Conservation (phyloP, 768 basidiomycete genomes). For the Tulasnella sp. region DNA sequence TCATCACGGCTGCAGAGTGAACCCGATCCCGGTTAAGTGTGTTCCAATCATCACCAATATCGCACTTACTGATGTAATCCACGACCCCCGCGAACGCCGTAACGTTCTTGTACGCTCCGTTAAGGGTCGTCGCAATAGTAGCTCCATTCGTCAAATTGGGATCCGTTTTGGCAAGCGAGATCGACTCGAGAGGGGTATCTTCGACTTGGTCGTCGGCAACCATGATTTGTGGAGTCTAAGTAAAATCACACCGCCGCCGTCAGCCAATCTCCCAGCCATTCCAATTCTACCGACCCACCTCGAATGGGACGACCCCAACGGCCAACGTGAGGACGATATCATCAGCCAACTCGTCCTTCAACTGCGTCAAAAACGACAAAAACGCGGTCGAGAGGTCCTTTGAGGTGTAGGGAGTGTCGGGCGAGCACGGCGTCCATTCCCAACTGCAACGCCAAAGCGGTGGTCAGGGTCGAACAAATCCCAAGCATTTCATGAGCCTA, state of each 20-base stretch:
- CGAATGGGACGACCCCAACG: constrained; percentile 4
- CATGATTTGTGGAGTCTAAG: neutral
- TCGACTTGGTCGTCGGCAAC: neutral
- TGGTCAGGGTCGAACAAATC: neutral
- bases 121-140: constrained; percentile 8
- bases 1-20: constrained; percentile 4
- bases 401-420: constrained; percentile 2
- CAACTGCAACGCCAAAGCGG: neutral
- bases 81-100: constrained; percentile 5
- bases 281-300: neutral
- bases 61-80: constrained; percentile 4
- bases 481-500: neutral
- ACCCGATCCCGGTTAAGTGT: neutral
- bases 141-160: neutral
- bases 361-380: constrained; percentile 1
- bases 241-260: neutral
- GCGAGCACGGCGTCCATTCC: constrained; percentile 2
- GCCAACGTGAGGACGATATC: neutral
- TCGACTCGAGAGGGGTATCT: neutral
- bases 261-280: neutral
- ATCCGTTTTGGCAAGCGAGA: neutral
- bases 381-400: neutral
- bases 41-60: neutral
- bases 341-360: neutral
- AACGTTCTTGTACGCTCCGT: constrained; percentile 9